These are phyloP conservation scores for Magnolia sinica DNA, from an alignment of 164 flowering plant genomes.

Conservation along the genomic window DNA sequence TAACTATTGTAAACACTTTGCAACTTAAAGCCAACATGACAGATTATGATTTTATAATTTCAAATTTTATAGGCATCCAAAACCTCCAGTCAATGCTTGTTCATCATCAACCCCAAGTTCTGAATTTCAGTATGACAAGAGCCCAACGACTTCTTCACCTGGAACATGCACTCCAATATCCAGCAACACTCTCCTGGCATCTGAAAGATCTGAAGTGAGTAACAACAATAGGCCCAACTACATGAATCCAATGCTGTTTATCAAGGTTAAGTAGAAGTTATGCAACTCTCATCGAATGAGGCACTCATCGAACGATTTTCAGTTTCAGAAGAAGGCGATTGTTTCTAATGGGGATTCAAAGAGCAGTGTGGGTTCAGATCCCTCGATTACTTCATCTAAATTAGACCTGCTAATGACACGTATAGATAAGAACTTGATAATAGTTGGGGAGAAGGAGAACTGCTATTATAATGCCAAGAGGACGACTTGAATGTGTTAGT, in stretches of 20 bases:
- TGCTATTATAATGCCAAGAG: conserved; percentile 26
- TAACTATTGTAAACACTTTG: no score
- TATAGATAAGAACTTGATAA: conserved; percentile 43
- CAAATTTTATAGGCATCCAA: conserved; percentile 2
- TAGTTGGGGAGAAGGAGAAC: conserved; percentile 28
- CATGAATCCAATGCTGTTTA: conserved; percentile 74
- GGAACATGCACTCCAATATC: conserved; percentile 76
- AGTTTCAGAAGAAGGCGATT: conserved; percentile 49
- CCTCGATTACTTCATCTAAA: conserved; percentile 34
- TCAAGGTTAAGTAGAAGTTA: conserved; percentile 67
- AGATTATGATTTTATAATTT: no score
- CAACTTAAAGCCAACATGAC: no score
- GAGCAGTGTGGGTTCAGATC: conserved; percentile 50
- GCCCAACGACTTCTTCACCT: conserved; percentile 67
- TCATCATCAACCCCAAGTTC: conserved; percentile 86
- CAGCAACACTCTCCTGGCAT: conserved; percentile 45
- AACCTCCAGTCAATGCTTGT: conserved; percentile 56
- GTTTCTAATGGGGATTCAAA: conserved; percentile 48
- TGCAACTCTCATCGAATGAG: conserved; percentile 34
- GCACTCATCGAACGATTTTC: conserved; percentile 80
- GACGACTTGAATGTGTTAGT: conserved; percentile 3
- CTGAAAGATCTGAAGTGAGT: conserved; percentile 47
- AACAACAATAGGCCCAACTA: conserved; percentile 50
- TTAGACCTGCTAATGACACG: conserved; percentile 33
- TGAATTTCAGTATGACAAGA: conserved; percentile 62